A percentile compares a stretch with the other conserved stretches of the same genome.
These are phyloP conservation scores for Hyaloraphidium curvatum DNA, from an alignment of 192 early-diverging fungal species.

Conservation along the genomic window DNA sequence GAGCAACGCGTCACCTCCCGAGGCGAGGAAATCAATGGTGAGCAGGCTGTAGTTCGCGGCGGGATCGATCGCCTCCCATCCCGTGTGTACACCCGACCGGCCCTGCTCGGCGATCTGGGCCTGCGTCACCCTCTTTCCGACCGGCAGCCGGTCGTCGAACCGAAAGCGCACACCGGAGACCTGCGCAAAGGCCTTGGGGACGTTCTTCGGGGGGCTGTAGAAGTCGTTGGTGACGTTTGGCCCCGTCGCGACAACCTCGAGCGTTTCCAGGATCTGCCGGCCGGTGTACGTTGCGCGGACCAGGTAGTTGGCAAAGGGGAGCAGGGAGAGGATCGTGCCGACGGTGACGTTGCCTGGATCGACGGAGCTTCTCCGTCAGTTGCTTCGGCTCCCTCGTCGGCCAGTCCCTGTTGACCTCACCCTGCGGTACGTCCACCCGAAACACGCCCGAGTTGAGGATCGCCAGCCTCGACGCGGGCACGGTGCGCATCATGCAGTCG, in stretches of 20 bases:
- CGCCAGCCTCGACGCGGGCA: conserved; percentile 22
- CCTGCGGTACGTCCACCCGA: conserved; percentile 23
- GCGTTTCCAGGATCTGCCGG: conserved; percentile 21
- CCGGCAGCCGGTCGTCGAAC: conserved; percentile 12
- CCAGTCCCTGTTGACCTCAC: too few species aligned
- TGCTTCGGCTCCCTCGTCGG: too few species aligned
- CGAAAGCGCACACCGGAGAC: conserved; percentile 31
- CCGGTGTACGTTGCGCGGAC: conserved; percentile 28
- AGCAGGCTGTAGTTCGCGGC: conserved; percentile 22
- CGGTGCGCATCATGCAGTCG: conserved; percentile 34
- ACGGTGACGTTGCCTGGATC: conserved; percentile 38
- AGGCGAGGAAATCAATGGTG: conserved; percentile 35
- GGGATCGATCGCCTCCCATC: conserved; percentile 18
- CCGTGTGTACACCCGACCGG: too few species aligned
- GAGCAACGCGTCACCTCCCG: conserved; percentile 39
- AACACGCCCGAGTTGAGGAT: conserved; percentile 44
- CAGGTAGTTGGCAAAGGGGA: conserved; percentile 45
- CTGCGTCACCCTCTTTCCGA: neutral
- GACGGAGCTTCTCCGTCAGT: too few species aligned
- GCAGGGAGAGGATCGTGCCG: conserved; percentile 29
- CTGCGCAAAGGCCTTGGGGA: conserved; percentile 34
- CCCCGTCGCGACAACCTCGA: conserved; percentile 23
- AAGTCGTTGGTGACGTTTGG: conserved; percentile 9
- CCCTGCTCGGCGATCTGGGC: conserved; percentile 6
- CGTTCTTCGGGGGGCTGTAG: too few species aligned